Evolutionary conservation across 2,329 filamentous ascomycete species (phyloP).

Genomic region (Purpureocillium lavendulum): DNA sequence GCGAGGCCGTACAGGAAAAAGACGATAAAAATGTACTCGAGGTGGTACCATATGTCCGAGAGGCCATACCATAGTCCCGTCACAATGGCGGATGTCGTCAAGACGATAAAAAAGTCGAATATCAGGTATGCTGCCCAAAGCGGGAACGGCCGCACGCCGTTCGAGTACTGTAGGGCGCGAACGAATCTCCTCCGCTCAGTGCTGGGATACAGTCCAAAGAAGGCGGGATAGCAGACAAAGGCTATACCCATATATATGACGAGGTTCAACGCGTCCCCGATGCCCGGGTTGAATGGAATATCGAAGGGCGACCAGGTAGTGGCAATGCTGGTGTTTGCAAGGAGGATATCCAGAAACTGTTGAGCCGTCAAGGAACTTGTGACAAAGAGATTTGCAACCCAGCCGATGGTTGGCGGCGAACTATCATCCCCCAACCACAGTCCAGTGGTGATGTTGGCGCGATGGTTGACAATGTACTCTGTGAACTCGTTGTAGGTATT

Average conservation of each 20-base stretch:
- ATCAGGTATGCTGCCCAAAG: conserved; percentile 76
- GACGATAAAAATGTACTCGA: conserved; percentile 75
- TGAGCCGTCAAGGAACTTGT: conserved; percentile 53
- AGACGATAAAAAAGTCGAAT: conserved; percentile 72
- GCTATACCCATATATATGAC: conserved; percentile 76
- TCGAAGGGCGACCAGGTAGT: conserved; percentile 71
- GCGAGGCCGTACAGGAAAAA: conserved; percentile 75
- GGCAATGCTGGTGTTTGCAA: conserved; percentile 60
- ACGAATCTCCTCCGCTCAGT: conserved; percentile 72
- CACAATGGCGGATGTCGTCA: conserved; percentile 55
- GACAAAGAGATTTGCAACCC: conserved; percentile 54
- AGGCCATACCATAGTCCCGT: conserved; percentile 60
- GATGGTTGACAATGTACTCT: conserved; percentile 51
- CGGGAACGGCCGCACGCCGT: conserved; percentile 73
- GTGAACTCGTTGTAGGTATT: conserved; percentile 62
- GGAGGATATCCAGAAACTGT: conserved; percentile 56
- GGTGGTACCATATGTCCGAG: conserved; percentile 63
- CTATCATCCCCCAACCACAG: conserved; percentile 62
- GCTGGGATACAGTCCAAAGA: conserved; percentile 87
- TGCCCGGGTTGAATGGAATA: conserved; percentile 58
- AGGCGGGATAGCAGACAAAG: conserved; percentile 70
- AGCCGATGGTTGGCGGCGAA: conserved; percentile 59
- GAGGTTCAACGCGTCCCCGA: conserved; percentile 68
- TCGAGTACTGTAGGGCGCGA: conserved; percentile 81
- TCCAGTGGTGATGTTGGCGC: conserved; percentile 62